Base-by-base conservation (phyloP, 805 yeast genomes). In the Komagataella kurtzmanii region DNA sequence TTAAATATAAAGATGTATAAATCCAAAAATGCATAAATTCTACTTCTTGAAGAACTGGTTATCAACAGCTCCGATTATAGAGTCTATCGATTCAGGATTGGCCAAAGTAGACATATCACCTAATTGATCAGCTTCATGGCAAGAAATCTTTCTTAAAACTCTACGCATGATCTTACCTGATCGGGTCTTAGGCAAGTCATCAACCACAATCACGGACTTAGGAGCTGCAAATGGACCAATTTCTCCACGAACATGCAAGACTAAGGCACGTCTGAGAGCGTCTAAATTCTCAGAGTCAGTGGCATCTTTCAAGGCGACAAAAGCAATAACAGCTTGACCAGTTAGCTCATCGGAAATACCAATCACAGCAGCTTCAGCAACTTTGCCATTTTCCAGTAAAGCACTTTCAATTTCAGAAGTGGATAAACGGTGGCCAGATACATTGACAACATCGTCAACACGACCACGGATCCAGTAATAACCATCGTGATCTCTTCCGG, bases 141-240 rank as follows among this genome's bases (percentile, higher is more conserved):
- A 82, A 52, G 89, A 83, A 55, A 91, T 79, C 73, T 93, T 93
- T 72, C 99, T 84, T 70, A 93, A 77, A 56, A 93, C 85, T 75
- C 99, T 87, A 77, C 99, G 86, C 96, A 93, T 91, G 65, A 93
- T 91, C 77, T 93, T 93, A 60, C 99, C 99, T 8, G 97, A 88
- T 73, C 99, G 82, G 21, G 99, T 93, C 79, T 91, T 93, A 71
- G 99, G 99, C 68, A 93, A 79, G 65, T 93, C 98, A 54, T 81
- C 83, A 52, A 91, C 95, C 54, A 90, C 71, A 54, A 90, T 82
- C 53, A 72, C 71, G 50, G 82, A 73, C 70, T 90, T 90, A 64
- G 99, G 99, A 53, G 98, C 95, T 18, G 99, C 99, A 70, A 88
- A 88, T 49, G 88, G 88, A 47, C 96, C 96, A 67, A 89, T 89